Percentiles rank a stretch among this genome's conserved stretches.
Conservation (phyloP, 179 eudicot genomes). For the Spergularia azorica region DNA sequence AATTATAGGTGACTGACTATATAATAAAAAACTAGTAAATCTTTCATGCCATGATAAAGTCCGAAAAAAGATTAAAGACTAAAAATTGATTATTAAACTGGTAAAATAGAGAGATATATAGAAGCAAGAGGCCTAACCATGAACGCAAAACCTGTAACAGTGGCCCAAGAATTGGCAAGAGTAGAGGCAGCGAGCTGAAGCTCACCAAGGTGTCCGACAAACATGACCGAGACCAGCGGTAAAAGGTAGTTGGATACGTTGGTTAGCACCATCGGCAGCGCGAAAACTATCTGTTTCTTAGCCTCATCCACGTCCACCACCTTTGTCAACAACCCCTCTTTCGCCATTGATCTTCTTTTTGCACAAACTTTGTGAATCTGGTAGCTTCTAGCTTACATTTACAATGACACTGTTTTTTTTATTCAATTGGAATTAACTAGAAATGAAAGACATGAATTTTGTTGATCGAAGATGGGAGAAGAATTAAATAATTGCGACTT, state of each 20-base stretch:
- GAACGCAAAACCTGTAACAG: conserved; percentile 48
- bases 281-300: neutral
- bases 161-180: conserved; percentile 61
- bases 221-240: conserved; percentile 53
- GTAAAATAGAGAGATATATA: neutral
- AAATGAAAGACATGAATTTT: too few relatives aligned
- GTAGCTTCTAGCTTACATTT: too few relatives aligned
- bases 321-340: neutral
- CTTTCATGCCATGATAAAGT: too few relatives aligned
- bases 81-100: neutral
- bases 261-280: conserved; percentile 19
- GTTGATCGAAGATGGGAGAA: too few relatives aligned
- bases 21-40: too few relatives aligned
- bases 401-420: too few relatives aligned
- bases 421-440: too few relatives aligned
- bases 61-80: neutral
- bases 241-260: neutral
- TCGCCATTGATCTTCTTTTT: neutral
- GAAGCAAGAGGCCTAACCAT: conserved; percentile 35
- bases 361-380: too few relatives aligned
- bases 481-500: too few relatives aligned
- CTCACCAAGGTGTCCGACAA: conserved; percentile 58
- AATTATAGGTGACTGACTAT: too few relatives aligned
- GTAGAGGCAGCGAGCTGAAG: conserved; percentile 54
- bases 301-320: conserved; percentile 13